phyloP scores from a whole-genome alignment of 345 rosid species.

The Populus davidiana region DNA sequence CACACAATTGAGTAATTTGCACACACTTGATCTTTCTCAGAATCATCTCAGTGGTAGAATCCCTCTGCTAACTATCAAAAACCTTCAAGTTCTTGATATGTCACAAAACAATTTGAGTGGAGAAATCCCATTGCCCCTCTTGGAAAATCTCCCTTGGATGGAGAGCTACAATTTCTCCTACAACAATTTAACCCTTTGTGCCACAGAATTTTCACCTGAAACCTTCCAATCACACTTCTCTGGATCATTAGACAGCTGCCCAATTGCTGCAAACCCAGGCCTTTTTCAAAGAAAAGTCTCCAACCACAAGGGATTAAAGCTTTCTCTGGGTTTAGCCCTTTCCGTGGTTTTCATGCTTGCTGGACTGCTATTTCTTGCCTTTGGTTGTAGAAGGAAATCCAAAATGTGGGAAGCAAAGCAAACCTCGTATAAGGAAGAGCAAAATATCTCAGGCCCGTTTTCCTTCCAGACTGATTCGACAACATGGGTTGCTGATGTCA shows the following conservation, averaged over 20 bases:
- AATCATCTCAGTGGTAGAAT: slow-evolving; percentile 67
- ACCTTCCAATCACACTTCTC: slow-evolving; percentile 48
- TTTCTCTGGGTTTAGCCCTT: slow-evolving; percentile 67
- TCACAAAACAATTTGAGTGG: slow-evolving; percentile 81
- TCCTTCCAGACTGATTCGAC: slow-evolving; percentile 90
- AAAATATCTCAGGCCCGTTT: slow-evolving; percentile 73
- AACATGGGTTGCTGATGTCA: slow-evolving; percentile 92
- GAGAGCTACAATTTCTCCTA: slow-evolving; percentile 78
- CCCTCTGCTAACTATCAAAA: slow-evolving; percentile 43
- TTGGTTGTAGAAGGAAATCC: slow-evolving; percentile 59
- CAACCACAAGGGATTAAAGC: slow-evolving; percentile 46
- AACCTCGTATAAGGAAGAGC: slow-evolving; percentile 66
- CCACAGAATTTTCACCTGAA: slow-evolving; percentile 41
- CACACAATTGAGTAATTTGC: slow-evolving; percentile 46
- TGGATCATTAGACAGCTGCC: slow-evolving; percentile 71
- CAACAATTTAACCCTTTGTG: slow-evolving; percentile 83
- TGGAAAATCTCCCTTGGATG: slow-evolving; percentile 58
- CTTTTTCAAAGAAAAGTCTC: slow-evolving; percentile 51
- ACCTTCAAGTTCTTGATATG: slow-evolving; percentile 61
- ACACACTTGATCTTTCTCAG: slow-evolving; percentile 65
- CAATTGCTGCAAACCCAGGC: slow-evolving; percentile 74
- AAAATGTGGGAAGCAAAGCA: slow-evolving; percentile 58
- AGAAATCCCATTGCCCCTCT: slow-evolving; percentile 53
- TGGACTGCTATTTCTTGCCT: slow-evolving; percentile 60
- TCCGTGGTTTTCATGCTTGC: slow-evolving; percentile 62